phyloP scores from a whole-genome alignment of 106 monocot genomes.

The Iris macrosiphon region DNA sequence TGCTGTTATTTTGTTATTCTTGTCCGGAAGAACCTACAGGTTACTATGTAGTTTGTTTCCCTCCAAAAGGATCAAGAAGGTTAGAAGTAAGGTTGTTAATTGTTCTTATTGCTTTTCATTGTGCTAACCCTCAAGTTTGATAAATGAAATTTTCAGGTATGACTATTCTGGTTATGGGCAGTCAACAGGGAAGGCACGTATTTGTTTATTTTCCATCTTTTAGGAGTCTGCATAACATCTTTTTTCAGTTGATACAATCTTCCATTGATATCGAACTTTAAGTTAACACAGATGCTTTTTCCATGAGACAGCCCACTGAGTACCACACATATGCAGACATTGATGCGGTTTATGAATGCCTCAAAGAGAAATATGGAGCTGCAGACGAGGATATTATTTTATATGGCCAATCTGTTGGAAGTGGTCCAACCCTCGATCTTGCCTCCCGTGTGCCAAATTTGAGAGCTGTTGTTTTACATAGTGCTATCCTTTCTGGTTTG shows the following conservation, averaged over 20 bases:
- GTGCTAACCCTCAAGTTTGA: conserved; percentile 1
- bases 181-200: conserved; percentile 22
- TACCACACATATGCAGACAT: conserved; percentile 70
- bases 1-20: too few relatives aligned
- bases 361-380: conserved; percentile 47
- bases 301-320: conserved; percentile 51
- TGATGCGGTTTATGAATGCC: conserved; percentile 60
- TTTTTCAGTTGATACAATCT: not conserved
- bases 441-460: conserved; percentile 49
- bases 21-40: too few relatives aligned
- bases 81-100: too few relatives aligned
- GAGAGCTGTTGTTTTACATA: conserved; percentile 71
- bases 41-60: too few relatives aligned
- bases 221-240: too few relatives aligned
- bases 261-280: too few relatives aligned
- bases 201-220: not conserved
- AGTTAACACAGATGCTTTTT: conserved; percentile 1
- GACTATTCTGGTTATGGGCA: conserved; percentile 34
- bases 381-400: conserved; percentile 59
- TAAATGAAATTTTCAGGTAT: conserved; percentile 12
- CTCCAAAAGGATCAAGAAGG: too few relatives aligned
- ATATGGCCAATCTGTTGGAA: conserved; percentile 87
- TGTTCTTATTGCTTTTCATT: not conserved
- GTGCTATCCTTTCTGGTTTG: conserved; percentile 75
- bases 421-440: conserved; percentile 76